A percentile compares a stretch with the other conserved stretches of the same genome.
Conservation (phyloP, 2,329 filamentous ascomycete species). For the Magnaporthiopsis incrustans region DNA sequence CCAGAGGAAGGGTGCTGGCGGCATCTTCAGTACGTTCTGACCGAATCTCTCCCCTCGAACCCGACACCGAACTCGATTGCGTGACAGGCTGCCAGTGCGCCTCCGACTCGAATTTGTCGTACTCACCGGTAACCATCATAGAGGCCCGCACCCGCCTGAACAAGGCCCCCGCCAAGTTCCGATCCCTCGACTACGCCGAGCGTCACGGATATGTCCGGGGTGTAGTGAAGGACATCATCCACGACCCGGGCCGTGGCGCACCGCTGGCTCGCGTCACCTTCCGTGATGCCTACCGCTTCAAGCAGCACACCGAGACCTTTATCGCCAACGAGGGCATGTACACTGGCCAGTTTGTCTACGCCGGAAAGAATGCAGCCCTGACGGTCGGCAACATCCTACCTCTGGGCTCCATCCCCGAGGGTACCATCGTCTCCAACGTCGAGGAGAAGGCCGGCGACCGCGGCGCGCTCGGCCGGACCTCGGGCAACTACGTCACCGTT, state of each 20-base stretch:
- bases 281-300: constrained; percentile 98
- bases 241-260: constrained; percentile 97
- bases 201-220: constrained; percentile 96
- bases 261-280: constrained; percentile 95
- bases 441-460: constrained; percentile 98
- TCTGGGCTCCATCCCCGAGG: constrained; percentile 89
- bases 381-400: constrained; percentile 98
- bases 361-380: constrained; percentile 95
- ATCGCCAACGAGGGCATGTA: constrained; percentile 99
- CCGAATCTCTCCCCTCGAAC: constrained; percentile 7
- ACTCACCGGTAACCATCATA: neutral
- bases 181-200: constrained; percentile 93
- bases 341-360: constrained; percentile 99
- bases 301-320: constrained; percentile 97
- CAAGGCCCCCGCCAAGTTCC: constrained; percentile 90
- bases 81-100: neutral
- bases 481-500: constrained; percentile 98
- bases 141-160: constrained; percentile 64
- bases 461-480: constrained; percentile 91
- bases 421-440: constrained; percentile 98
- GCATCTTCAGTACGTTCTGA: constrained; percentile 38
- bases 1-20: constrained; percentile 54
- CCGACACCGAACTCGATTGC: constrained; percentile 3
- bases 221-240: constrained; percentile 97
- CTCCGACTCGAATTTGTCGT: neutral